These are phyloP conservation scores for Oryza longistaminata DNA, from an alignment of 176 grass and related monocot genomes.

Conservation along the genomic window DNA sequence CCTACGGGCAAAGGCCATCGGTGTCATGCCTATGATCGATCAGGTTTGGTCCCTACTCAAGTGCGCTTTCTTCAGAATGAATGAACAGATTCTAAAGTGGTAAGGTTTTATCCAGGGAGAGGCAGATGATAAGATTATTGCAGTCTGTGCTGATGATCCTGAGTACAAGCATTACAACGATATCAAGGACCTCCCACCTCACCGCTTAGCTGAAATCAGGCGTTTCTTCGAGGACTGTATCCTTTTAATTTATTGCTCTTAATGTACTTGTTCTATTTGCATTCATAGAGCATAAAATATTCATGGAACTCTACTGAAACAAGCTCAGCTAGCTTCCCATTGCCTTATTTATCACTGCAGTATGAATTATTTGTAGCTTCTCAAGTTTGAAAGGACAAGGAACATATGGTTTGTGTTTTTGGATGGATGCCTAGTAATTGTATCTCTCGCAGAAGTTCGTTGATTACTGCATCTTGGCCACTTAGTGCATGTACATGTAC, in stretches of 20 bases:
- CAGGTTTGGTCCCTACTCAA: conserved; percentile 48
- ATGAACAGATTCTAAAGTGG: neutral
- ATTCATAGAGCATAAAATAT: neutral
- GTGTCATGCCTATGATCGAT: conserved; percentile 89
- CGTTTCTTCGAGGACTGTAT: conserved; percentile 90
- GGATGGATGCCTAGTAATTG: neutral
- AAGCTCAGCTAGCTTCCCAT: neutral
- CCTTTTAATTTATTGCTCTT: conserved; percentile 35
- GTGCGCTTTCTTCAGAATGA: neutral
- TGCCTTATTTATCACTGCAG: neutral
- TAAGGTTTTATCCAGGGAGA: conserved; percentile 54
- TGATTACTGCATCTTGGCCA: neutral
- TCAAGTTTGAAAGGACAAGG: neutral
- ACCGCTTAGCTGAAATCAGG: conserved; percentile 79
- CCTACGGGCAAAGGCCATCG: conserved; percentile 66
- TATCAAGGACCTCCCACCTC: conserved; percentile 77
- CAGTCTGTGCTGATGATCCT: conserved; percentile 77
- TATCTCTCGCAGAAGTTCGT: neutral
- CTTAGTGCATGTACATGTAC: neutral
- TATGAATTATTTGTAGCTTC: neutral
- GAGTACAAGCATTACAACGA: conserved; percentile 74
- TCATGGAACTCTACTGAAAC: neutral
- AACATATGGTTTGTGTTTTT: neutral
- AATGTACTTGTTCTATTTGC: neutral
- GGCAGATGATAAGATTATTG: conserved; percentile 88